Percentiles rank a stretch among this genome's conserved stretches.
phyloP scores from a whole-genome alignment of 495 filamentous ascomycete species.

The Podospora conica region DNA sequence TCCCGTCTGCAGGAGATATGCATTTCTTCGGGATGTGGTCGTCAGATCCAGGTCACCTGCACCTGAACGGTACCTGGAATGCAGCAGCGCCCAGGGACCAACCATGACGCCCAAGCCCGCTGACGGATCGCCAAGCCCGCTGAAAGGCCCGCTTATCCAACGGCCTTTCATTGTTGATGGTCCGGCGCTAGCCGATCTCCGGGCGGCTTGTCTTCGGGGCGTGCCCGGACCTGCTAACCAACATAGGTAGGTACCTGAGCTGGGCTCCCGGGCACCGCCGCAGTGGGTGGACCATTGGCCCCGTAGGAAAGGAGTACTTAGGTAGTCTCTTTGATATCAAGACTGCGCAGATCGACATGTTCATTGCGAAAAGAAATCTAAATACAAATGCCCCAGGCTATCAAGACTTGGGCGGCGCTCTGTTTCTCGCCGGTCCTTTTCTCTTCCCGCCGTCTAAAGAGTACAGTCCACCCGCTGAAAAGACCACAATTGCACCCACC shows the following conservation, averaged over 20 bases:
- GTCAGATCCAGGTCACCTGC: background rate
- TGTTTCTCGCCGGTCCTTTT: slow-evolving; percentile 22
- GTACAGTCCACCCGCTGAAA: slow-evolving; percentile 81
- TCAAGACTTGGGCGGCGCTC: slow-evolving; percentile 20
- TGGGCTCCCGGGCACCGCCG: too few species aligned
- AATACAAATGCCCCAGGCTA: background rate
- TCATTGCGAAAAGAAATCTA: background rate
- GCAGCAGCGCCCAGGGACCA: background rate
- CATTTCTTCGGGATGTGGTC: background rate
- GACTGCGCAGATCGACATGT: background rate
- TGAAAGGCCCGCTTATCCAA: slow-evolving; percentile 7
- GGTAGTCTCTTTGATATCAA: background rate
- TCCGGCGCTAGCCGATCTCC: background rate
- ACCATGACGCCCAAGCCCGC: slow-evolving; percentile 12
- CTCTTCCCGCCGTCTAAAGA: slow-evolving; percentile 57
- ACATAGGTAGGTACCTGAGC: too few species aligned
- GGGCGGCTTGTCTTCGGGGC: too few species aligned
- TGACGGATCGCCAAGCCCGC: slow-evolving; percentile 17
- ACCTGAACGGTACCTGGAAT: background rate
- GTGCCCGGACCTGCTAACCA: too few species aligned
- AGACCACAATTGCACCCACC: slow-evolving; percentile 76
- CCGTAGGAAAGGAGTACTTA: background rate
- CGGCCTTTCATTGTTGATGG: background rate
- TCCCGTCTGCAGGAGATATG: background rate
- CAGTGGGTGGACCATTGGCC: background rate